Percentiles rank a stretch among this genome's conserved stretches.
These are phyloP conservation scores for Backusella parvicylindrica DNA, from an alignment of 192 early-diverging fungal genomes.

Conservation along the genomic window DNA sequence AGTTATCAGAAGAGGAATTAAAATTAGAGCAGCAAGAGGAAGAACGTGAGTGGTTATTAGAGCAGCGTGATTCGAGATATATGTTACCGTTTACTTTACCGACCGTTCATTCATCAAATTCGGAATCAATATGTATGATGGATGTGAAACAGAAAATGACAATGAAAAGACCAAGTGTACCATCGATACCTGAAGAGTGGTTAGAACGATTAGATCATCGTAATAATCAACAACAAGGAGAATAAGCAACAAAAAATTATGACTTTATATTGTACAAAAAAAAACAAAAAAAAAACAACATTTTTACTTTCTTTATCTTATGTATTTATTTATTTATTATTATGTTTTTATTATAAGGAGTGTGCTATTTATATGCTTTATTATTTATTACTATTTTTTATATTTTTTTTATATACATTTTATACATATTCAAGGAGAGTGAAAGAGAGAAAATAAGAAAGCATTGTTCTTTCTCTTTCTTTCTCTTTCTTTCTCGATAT, in stretches of 20 bases:
- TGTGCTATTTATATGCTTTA: neutral
- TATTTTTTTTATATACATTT: neutral
- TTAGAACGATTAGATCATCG: constrained; percentile 23
- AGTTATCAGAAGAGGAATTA: neutral
- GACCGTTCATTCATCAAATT: constrained; percentile 36
- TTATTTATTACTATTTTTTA: neutral
- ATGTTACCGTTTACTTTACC: constrained; percentile 61
- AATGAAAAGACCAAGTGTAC: constrained; percentile 14
- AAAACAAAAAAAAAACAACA: neutral
- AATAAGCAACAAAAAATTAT: too few species aligned
- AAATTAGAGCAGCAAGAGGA: constrained; percentile 37
- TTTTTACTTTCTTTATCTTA: neutral
- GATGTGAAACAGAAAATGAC: constrained; percentile 9
- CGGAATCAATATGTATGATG: constrained; percentile 2
- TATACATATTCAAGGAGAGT: neutral
- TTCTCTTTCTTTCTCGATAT: neutral
- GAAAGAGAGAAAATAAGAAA: neutral
- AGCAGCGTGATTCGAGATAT: constrained; percentile 51
- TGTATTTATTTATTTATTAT: neutral
- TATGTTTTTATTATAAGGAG: neutral
- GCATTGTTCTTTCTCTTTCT: neutral
- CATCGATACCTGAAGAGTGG: constrained; percentile 34
- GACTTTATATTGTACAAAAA: too few species aligned
- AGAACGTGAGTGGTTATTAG: constrained; percentile 43
- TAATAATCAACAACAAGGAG: constrained; percentile 5